A percentile compares a stretch with the other conserved stretches of the same genome.
phyloP scores from a whole-genome alignment of 371 early-diverging fungal genomes.

The Apophysomyces elegans region DNA sequence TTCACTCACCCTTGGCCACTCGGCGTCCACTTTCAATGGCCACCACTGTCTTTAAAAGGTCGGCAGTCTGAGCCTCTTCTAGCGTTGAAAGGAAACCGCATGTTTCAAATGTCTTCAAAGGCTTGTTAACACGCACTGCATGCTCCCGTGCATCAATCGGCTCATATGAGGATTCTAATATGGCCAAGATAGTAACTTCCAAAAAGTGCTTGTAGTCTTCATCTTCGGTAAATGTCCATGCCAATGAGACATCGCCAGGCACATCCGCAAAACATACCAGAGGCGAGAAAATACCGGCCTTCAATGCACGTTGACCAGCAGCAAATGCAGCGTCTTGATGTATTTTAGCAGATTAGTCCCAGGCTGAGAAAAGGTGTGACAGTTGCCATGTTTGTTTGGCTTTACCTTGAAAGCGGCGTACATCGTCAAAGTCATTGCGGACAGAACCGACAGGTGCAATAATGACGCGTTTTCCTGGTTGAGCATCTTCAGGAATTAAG shows the following conservation, averaged over 20 bases:
- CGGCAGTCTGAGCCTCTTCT: constrained; percentile 30
- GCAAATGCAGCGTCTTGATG: constrained; percentile 64
- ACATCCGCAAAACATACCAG: constrained; percentile 64
- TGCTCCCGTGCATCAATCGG: constrained; percentile 86
- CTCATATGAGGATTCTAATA: constrained; percentile 74
- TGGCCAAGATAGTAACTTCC: constrained; percentile 76
- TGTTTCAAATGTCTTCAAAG: constrained; percentile 51
- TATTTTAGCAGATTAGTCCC: background rate
- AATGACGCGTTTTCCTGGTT: constrained; percentile 65
- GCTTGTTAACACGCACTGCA: constrained; percentile 41
- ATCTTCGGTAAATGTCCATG: constrained; percentile 38
- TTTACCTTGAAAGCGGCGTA: constrained; percentile 69
- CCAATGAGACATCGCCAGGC: constrained; percentile 29
- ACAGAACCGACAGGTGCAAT: constrained; percentile 76
- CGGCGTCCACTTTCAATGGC: constrained; percentile 83
- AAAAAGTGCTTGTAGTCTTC: constrained; percentile 69
- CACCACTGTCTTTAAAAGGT: constrained; percentile 45
- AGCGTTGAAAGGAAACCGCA: constrained; percentile 51
- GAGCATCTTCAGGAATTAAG: constrained; percentile 35
- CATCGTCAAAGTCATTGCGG: constrained; percentile 81
- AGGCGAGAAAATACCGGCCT: constrained; percentile 65
- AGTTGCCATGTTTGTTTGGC: background rate
- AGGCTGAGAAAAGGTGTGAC: background rate
- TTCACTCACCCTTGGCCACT: constrained; percentile 60
- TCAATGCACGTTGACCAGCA: constrained; percentile 68